Base-by-base conservation (phyloP, 192 early-diverging fungal species). In the Diversispora eburnea region DNA sequence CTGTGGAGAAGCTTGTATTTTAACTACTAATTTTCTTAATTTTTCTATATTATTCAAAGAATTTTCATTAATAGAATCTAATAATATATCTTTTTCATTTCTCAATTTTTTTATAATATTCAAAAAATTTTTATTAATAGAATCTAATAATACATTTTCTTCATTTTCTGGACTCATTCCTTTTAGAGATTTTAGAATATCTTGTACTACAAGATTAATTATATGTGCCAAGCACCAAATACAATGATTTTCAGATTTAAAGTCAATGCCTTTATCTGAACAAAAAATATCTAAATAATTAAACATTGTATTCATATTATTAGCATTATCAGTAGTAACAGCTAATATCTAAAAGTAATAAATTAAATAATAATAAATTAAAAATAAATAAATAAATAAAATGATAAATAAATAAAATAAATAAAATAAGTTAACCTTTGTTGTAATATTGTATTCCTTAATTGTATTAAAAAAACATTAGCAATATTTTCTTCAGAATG, bases 291-390 rank as follows among this genome's bases (percentile, higher is more conserved):
- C 60, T 42, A 62, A 62, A 41, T 62, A 20, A 9, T 10, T 42
- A 62, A 62, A 62, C 41, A 62, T 42, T 42, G 22, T 62, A 62
- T 62, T 7, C 25, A 42, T 62, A 42, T 62, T 62, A 13, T 15
- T 17, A 1, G 41, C 60, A 61, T 61, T 61, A 61, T 61, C 59
- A 41, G 5, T 42, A 13, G 25, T 61, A 61, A 61, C 8, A 41
- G 15, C 59, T 42, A 61, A 61, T 12, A n/a, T n/a, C n/a, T n/a
- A n/a, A n/a, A n/a, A n/a, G n/a, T n/a, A n/a, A n/a, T n/a, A n/a
- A n/a, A n/a, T 19, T 61, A 13, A 19, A n/a, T 3, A 57, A 22
- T 4, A 19, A 19, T 22, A 57, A 57, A 20, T 17, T n/a, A 8
- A 20, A 3, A 57, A 57, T 22, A 19, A 19, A 20, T 19, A 57